Evolutionary conservation across 805 yeast species (phyloP), one percentile per base, ranked within the genome.

Genomic region (Starmera pachycereana): DNA sequence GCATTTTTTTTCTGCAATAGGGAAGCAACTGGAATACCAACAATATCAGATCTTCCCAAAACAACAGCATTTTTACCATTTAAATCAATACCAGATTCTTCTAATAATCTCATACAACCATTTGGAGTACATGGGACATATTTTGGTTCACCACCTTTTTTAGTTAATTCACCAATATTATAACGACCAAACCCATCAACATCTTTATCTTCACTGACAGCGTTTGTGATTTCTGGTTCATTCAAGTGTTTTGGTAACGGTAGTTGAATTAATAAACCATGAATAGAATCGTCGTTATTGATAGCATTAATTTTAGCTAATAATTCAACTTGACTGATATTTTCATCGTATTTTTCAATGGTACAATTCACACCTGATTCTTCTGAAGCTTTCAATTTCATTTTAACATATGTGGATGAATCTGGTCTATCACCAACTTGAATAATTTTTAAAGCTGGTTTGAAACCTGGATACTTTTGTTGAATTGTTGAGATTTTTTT

Each of bases 71-170:
- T 71, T 44, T 78, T 72, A 46, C 92, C 92, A 29, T 63, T 56
- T 36, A 83, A 56, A 8, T 63, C 59, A 18, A 81, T 71, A 14
- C 75, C 71, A 29, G 82, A 68, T 46, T 72, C 69, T 47, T 74
- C 63, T 43, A 84, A 64, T 46, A 84, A 64, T 52, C 74, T 73
- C 62, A 84, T 72, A 50, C 82, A 76, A 25, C 94, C 95, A 59
- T 81, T 72, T 39, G 95, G 95, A 16, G 95, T 84, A 58, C 94
- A 84, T 32, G 95, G 94, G 52, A 80, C 65, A 60, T 78, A 84
- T 42, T 59, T 58, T 32, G 94, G 92, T 18, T 66, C 53, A 33
- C 90, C 92, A 44, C 78, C 80, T 56, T 72, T 78, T 56, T 83
- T 83, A 48, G 81, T 69, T 48, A 84, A 66, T 54, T 82, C 89